Evolutionary conservation across 371 early-diverging fungal species (phyloP), one percentile per base, ranked within the genome.

Genomic region (Apophysomyces sp.): DNA sequence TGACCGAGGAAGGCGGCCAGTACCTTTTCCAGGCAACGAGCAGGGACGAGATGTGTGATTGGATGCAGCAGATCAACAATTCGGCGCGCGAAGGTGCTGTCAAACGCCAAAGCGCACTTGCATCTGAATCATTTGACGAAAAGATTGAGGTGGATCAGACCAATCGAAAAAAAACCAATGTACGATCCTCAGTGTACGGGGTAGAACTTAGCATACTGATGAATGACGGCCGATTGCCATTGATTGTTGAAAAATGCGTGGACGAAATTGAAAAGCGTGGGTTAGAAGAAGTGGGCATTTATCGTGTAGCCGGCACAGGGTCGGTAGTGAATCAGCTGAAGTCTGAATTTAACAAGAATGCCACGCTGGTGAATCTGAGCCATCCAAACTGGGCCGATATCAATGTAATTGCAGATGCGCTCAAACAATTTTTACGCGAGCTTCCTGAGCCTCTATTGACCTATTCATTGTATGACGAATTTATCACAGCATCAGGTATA

Each of bases 381-480:
- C 68, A 75, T 8, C 87, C 90, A 24, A 84, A 86, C 24, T 92
- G 90, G 82, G 76, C 91, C 64, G 91, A 90, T 62, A 92, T 93
- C 69, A 92, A 93, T 72, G 88, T 92, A 1, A 83, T 97, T 1
- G 94, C 97, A 3, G 95, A 96, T 56, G 86, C 94, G 31, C 73
- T 97, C 66, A 97, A 97, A 72, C 96, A 93, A 69, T 98, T 95
- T 68, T 69, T 98, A 60, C 85, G 98, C 7, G 95, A 94, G 55
- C 67, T 97, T 56, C 98, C 98, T 1, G 97, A 97, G 62, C 96
- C 97, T 1, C 71, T 98, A 39, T 78, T 95, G 66, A 95, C 97
- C 2, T 92, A 83, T 70, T 76, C 83, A 36, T 81, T 91, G 28
- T 90, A 94, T 65, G 90, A 92, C 34, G 83, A 91, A 21, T 94